These are phyloP conservation scores for Nannochloris sp. DNA, from an alignment of 139 green algal species.

Conservation along the genomic window DNA sequence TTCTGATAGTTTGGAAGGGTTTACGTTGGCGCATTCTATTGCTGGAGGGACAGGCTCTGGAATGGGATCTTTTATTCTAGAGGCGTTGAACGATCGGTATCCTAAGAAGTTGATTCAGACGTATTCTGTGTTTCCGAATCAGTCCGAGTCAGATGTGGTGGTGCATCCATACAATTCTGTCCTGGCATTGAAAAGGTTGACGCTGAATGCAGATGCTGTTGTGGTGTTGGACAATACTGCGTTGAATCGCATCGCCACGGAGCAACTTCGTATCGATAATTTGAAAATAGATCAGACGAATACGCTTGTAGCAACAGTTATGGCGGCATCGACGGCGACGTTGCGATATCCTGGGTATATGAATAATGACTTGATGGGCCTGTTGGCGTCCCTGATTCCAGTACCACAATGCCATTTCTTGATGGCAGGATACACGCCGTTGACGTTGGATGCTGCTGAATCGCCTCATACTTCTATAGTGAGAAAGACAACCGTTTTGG, in stretches of 20 bases:
- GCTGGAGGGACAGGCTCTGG: conserved; percentile 91
- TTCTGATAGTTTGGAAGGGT: conserved; percentile 93
- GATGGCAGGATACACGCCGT: conserved; percentile 86
- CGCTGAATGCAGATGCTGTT: conserved; percentile 84
- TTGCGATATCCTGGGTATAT: conserved; percentile 97
- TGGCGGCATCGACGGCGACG: conserved; percentile 95
- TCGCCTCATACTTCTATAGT: conserved; percentile 28
- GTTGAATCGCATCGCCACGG: conserved; percentile 71
- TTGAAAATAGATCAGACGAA: conserved; percentile 87
- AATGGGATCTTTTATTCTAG: conserved; percentile 96
- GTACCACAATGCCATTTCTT: conserved; percentile 97
- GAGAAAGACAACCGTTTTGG: conserved; percentile 88
- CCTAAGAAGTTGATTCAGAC: conserved; percentile 95
- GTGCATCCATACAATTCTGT: conserved; percentile 99
- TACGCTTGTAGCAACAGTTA: conserved; percentile 92
- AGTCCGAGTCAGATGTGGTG: conserved; percentile 94
- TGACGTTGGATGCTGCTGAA: conserved; percentile 60
- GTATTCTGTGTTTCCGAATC: conserved; percentile 95
- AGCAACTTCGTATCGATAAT: conserved; percentile 50
- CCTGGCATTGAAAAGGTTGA: conserved; percentile 94
- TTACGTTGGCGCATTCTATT: conserved; percentile 95
- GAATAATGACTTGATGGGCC: conserved; percentile 97
- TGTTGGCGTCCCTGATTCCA: conserved; percentile 91
- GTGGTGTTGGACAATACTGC: conserved; percentile 80
- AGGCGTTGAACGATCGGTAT: conserved; percentile 90